Conservation (phyloP, 352 stramenopile genomes). For the Globisporangium nagaii region DNA sequence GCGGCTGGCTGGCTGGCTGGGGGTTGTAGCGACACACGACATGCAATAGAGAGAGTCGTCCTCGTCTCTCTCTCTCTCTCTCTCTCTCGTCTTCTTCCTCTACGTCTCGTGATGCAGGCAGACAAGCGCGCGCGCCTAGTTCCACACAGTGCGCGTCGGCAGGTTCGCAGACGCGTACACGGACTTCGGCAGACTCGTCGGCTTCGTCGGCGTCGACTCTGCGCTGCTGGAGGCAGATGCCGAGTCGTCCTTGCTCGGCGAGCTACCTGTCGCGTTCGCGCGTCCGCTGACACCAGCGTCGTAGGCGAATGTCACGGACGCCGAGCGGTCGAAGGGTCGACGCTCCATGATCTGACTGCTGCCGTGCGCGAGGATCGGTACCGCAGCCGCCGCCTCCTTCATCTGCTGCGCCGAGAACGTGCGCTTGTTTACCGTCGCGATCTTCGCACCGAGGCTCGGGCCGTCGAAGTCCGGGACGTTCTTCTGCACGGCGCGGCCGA, state of each 20-base stretch:
- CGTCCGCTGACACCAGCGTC: constrained; percentile 40
- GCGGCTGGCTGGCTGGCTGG: neutral
- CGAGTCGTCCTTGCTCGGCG: neutral
- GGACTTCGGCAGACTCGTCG: constrained; percentile 11
- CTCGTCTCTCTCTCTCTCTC: constrained; percentile 1
- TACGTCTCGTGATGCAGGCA: neutral
- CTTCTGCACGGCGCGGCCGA: constrained; percentile 73
- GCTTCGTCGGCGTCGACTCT: constrained; percentile 1
- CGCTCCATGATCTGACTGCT: constrained; percentile 65
- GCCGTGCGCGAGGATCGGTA: constrained; percentile 51
- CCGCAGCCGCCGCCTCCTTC: constrained; percentile 43
- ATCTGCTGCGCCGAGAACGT: constrained; percentile 63
- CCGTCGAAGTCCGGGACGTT: constrained; percentile 65
- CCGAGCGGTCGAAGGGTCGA: constrained; percentile 53
- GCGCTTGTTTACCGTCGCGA: constrained; percentile 60
- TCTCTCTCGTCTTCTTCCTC: neutral
- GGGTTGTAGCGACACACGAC: neutral
- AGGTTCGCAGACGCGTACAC: constrained; percentile 24
- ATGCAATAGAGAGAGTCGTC: neutral
- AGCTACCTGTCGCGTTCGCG: neutral
- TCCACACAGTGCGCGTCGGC: constrained; percentile 54
- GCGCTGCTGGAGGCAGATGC: neutral
- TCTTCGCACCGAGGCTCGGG: constrained; percentile 67
- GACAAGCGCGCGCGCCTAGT: constrained; percentile 14
- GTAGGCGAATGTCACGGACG: constrained; percentile 60